Percentiles rank a stretch among this genome's conserved stretches.
These are phyloP conservation scores for Tilletia setariae DNA, from an alignment of 1,284 basidiomycete species.

Conservation along the genomic window DNA sequence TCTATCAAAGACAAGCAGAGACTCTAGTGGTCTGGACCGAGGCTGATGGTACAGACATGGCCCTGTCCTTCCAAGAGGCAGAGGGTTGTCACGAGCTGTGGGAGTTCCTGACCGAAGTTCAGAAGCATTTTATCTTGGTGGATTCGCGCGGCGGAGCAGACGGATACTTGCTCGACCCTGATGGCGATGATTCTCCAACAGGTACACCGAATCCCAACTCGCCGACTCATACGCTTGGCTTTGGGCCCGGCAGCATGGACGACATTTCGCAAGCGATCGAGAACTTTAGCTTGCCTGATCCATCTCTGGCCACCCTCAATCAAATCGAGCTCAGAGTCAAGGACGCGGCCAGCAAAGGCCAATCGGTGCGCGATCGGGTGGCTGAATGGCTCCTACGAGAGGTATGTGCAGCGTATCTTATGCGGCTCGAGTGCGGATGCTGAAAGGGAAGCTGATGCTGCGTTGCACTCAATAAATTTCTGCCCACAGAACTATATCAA, in stretches of 20 bases:
- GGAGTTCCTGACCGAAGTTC: conserved; percentile 95
- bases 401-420: conserved; percentile 59
- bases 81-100: conserved; percentile 95
- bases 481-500: conserved; percentile 83
- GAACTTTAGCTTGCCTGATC: conserved; percentile 50
- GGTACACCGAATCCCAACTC: conserved; percentile 12
- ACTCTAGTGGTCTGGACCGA: conserved; percentile 99
- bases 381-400: conserved; percentile 60
- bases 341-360: conserved; percentile 52
- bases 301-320: conserved; percentile 50
- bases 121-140: conserved; percentile 64
- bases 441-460: conserved; percentile 19
- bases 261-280: neutral
- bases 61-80: conserved; percentile 92
- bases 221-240: conserved; percentile 3
- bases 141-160: neutral
- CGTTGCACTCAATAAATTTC: too few relatives aligned
- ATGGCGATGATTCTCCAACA: conserved; percentile 3
- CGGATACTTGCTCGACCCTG: conserved; percentile 6
- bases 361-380: conserved; percentile 69
- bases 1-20: conserved; percentile 60
- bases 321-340: conserved; percentile 50
- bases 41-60: conserved; percentile 87
- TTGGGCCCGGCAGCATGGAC: conserved; percentile 12
- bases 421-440: conserved; percentile 56